Evolutionary conservation across 495 filamentous ascomycete species (phyloP).

Genomic region (Echria macrotheca): DNA sequence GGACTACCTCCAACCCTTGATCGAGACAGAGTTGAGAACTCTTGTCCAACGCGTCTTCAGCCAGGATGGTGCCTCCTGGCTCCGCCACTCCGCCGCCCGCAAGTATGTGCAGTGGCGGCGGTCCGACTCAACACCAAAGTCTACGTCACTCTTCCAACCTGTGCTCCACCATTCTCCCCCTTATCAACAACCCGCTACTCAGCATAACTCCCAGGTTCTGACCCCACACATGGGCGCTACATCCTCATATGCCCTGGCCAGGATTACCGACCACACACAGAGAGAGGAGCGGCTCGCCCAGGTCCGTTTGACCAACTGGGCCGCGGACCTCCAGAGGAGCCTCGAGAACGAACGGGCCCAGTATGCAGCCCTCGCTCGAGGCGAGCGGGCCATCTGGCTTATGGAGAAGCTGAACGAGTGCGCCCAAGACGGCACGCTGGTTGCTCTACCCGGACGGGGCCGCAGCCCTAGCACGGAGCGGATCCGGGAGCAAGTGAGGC

Average conservation of each 20-base stretch:
- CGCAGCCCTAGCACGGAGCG: conserved; percentile 1
- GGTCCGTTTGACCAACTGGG: conserved; percentile 83
- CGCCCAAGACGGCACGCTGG: conserved; percentile 64
- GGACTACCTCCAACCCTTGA: conserved; percentile 82
- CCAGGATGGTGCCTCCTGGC: conserved; percentile 72
- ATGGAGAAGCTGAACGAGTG: conserved; percentile 70
- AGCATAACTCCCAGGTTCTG: conserved; percentile 8
- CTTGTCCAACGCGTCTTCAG: conserved; percentile 75
- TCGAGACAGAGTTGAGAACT: conserved; percentile 65
- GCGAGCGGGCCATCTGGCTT: conserved; percentile 75
- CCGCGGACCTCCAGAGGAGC: conserved; percentile 78
- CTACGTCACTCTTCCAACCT: neutral
- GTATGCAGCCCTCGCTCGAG: conserved; percentile 63
- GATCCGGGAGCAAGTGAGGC: conserved; percentile 2
- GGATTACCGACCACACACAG: conserved; percentile 64
- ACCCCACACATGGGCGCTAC: conserved; percentile 33
- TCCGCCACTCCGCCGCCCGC: conserved; percentile 79
- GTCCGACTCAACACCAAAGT: conserved; percentile 20
- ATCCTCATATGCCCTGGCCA: conserved; percentile 62
- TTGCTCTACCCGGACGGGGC: conserved; percentile 31
- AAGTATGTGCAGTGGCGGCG: conserved; percentile 72
- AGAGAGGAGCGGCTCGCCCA: conserved; percentile 71
- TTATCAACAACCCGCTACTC: conserved; percentile 3
- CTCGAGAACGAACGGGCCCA: conserved; percentile 73
- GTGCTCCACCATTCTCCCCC: neutral